Percentiles rank a stretch among this genome's conserved stretches.
These are phyloP conservation scores for Talaromyces islandicus DNA, from an alignment of 2,329 filamentous ascomycete species.

Conservation along the genomic window DNA sequence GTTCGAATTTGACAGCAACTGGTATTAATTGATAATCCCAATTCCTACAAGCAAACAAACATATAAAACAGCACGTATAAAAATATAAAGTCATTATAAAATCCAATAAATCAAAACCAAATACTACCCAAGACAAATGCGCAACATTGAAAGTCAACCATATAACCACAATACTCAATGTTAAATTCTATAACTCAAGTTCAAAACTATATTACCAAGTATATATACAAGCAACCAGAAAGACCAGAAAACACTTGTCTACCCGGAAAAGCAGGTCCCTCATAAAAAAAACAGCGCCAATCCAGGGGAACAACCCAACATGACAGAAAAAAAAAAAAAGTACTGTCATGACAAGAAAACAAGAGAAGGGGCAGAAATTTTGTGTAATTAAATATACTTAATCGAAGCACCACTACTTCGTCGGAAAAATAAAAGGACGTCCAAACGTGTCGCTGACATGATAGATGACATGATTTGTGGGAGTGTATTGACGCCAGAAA, in stretches of 20 bases:
- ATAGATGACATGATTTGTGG: not conserved
- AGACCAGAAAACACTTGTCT: not conserved
- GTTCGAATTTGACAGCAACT: no score
- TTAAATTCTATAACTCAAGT: not conserved
- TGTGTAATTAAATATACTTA: not conserved
- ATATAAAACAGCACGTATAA: no score
- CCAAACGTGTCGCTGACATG: slow-evolving; percentile 1
- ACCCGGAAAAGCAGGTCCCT: not conserved
- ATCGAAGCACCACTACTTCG: not conserved
- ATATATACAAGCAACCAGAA: not conserved
- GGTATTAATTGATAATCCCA: no score
- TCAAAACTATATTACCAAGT: not conserved
- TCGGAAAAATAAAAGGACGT: not conserved
- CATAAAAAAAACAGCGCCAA: not conserved
- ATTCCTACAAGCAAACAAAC: no score
- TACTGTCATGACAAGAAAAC: not conserved
- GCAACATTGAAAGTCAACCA: no score
- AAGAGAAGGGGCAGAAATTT: not conserved
- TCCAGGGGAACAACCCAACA: not conserved
- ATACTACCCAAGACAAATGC: no score
- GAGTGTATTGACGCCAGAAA: not conserved
- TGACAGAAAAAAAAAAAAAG: not conserved
- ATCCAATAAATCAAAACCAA: no score
- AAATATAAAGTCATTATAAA: no score
- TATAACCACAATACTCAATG: no score